phyloP scores from a whole-genome alignment of 2,329 filamentous ascomycete genomes.

The Aspergillus puulaauensis region DNA sequence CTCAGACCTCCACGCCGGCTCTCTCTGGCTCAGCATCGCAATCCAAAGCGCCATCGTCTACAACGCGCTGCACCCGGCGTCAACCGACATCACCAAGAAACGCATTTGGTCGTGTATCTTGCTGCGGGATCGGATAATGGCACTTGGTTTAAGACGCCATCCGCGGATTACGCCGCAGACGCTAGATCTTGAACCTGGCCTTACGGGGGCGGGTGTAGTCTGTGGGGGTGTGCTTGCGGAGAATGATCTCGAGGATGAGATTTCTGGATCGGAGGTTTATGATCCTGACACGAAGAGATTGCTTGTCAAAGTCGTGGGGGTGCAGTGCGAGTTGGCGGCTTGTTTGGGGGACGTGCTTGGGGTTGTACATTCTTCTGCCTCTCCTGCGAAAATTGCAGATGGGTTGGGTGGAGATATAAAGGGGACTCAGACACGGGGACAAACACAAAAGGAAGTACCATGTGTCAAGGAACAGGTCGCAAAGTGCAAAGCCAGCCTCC shows the following conservation, averaged over 20 bases:
- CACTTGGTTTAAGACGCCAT: constrained; percentile 1
- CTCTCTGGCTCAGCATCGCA: constrained; percentile 7
- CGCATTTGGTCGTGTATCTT: constrained; percentile 6
- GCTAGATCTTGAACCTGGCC: not conserved
- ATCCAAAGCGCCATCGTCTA: constrained; percentile 7
- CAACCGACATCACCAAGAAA: not conserved
- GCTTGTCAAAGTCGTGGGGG: not conserved
- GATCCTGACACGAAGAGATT: not conserved
- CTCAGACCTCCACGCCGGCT: constrained; percentile 1
- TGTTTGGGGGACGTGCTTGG: not conserved
- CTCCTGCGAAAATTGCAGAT: not conserved
- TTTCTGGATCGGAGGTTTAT: constrained; percentile 6
- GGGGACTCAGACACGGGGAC: not conserved
- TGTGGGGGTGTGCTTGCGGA: not conserved
- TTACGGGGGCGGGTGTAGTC: not conserved
- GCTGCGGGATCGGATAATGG: not conserved
- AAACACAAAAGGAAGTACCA: too few species aligned
- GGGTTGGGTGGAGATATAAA: not conserved
- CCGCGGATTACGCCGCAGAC: constrained; percentile 1
- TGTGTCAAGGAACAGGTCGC: not conserved
- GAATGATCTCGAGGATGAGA: constrained; percentile 1
- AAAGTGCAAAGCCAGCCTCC: not conserved
- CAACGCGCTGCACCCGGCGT: not conserved
- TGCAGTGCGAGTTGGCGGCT: constrained; percentile 2
- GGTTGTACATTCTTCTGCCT: not conserved